phyloP scores from a whole-genome alignment of 2,329 filamentous ascomycete genomes.

The Pezicula rhizophila region DNA sequence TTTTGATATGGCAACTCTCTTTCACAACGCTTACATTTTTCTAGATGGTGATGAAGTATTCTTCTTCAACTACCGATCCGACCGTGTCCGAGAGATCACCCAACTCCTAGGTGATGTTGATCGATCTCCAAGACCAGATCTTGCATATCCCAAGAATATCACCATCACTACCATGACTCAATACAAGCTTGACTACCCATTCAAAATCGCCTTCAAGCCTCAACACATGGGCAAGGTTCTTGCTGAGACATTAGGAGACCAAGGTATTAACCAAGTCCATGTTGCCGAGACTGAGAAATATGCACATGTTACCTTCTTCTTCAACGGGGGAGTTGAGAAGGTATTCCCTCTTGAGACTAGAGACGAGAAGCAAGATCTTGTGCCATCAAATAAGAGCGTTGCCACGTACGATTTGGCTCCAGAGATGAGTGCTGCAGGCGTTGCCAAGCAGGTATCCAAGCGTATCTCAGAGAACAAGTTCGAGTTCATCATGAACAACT shows the following conservation, averaged over 20 bases:
- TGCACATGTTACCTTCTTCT: conserved; percentile 99
- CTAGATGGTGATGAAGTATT: conserved; percentile 87
- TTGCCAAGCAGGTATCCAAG: conserved; percentile 85
- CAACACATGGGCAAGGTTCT: conserved; percentile 98
- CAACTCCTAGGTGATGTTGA: conserved; percentile 90
- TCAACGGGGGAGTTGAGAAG: conserved; percentile 98
- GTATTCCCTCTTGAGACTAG: conserved; percentile 87
- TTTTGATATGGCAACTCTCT: background rate
- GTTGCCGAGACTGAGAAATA: conserved; percentile 99
- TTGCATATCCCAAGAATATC: conserved; percentile 87
- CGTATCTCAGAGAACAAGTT: conserved; percentile 79
- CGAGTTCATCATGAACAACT: conserved; percentile 99
- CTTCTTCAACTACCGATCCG: conserved; percentile 99
- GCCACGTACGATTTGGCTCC: conserved; percentile 92
- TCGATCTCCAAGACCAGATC: conserved; percentile 83
- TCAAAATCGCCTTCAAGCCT: conserved; percentile 85
- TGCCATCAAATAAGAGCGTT: conserved; percentile 83
- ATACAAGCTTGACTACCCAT: conserved; percentile 94
- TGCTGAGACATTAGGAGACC: conserved; percentile 89
- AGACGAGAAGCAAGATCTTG: conserved; percentile 71
- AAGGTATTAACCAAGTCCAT: conserved; percentile 87
- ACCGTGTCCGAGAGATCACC: conserved; percentile 92
- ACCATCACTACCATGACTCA: conserved; percentile 93
- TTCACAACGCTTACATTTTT: conserved; percentile 10
- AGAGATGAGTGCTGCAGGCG: conserved; percentile 89